phyloP scores from a whole-genome alignment of 2,329 filamentous ascomycete genomes.

The Capronia epimyces region DNA sequence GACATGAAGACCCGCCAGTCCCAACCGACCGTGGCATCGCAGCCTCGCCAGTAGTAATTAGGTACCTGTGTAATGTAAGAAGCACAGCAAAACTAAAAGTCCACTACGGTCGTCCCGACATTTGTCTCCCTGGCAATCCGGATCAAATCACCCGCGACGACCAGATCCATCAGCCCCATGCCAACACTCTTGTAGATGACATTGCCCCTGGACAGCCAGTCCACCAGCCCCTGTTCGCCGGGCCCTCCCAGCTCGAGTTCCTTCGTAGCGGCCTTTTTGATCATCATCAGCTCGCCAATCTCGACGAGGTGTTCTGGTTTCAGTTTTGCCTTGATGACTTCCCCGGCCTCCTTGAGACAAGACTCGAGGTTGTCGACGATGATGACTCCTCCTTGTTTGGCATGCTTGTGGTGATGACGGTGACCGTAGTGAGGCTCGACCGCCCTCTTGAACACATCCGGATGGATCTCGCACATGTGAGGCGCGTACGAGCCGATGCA shows the following conservation, averaged over 20 bases:
- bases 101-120: slow-evolving; percentile 48
- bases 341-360: slow-evolving; percentile 75
- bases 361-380: slow-evolving; percentile 67
- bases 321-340: slow-evolving; percentile 73
- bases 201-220: slow-evolving; percentile 60
- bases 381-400: slow-evolving; percentile 54
- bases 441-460: slow-evolving; percentile 64
- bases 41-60: too few species aligned
- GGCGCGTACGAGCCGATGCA: slow-evolving; percentile 52
- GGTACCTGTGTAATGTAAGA: too few species aligned
- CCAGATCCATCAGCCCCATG: slow-evolving; percentile 62
- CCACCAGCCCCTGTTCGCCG: slow-evolving; percentile 43
- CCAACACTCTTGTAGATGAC: slow-evolving; percentile 67
- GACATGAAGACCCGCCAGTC: too few species aligned
- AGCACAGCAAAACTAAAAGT: slow-evolving; percentile 33
- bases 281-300: slow-evolving; percentile 71
- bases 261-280: slow-evolving; percentile 48
- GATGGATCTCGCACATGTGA: slow-evolving; percentile 77
- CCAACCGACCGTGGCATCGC: too few species aligned
- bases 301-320: slow-evolving; percentile 73
- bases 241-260: slow-evolving; percentile 35
- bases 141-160: slow-evolving; percentile 56
- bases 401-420: slow-evolving; percentile 47
- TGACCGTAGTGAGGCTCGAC: slow-evolving; percentile 40
- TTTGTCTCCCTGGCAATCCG: slow-evolving; percentile 50